Evolutionary conservation across 2,329 filamentous ascomycete genomes (phyloP).

Genomic region (Paecilomyces formosus): DNA sequence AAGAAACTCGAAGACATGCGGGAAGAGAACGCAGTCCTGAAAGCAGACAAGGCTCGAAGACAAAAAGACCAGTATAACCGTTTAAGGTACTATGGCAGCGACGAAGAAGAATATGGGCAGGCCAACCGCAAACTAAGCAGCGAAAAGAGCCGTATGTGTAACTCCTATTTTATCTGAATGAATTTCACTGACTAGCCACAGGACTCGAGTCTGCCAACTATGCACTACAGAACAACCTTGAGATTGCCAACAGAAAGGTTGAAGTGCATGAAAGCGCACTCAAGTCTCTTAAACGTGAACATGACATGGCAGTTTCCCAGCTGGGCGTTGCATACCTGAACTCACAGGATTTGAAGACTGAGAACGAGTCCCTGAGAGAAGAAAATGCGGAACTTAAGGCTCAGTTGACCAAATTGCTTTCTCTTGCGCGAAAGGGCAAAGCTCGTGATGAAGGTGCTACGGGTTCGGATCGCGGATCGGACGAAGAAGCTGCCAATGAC

Average conservation of each 20-base stretch:
- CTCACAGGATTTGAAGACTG: slow-evolving; percentile 36
- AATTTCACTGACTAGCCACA: slow-evolving; percentile 17
- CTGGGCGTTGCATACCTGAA: slow-evolving; percentile 50
- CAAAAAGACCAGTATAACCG: slow-evolving; percentile 31
- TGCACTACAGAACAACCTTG: slow-evolving; percentile 48
- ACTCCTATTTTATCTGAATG: slow-evolving; percentile 12
- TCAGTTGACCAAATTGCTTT: slow-evolving; percentile 22
- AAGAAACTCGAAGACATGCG: slow-evolving; percentile 45
- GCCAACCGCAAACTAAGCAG: slow-evolving; percentile 19
- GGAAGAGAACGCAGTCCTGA: slow-evolving; percentile 45
- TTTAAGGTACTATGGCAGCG: slow-evolving; percentile 24
- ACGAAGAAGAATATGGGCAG: slow-evolving; percentile 38
- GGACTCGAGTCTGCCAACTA: slow-evolving; percentile 47
- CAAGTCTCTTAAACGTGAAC: slow-evolving; percentile 48
- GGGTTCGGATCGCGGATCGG: slow-evolving; percentile 13
- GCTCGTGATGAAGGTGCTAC: slow-evolving; percentile 19
- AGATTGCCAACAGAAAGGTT: slow-evolving; percentile 48
- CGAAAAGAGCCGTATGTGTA: slow-evolving; percentile 32
- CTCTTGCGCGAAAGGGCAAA: slow-evolving; percentile 10
- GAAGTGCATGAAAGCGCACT: slow-evolving; percentile 48
- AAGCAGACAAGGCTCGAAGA: slow-evolving; percentile 30
- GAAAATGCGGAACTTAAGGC: slow-evolving; percentile 33
- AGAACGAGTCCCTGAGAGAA: slow-evolving; percentile 29
- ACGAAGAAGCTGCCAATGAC: slow-evolving; percentile 20
- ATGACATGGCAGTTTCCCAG: slow-evolving; percentile 52